A percentile compares a stretch with the other conserved stretches of the same genome.
Conservation (phyloP, 345 rosid genomes). For the Murraya paniculata region DNA sequence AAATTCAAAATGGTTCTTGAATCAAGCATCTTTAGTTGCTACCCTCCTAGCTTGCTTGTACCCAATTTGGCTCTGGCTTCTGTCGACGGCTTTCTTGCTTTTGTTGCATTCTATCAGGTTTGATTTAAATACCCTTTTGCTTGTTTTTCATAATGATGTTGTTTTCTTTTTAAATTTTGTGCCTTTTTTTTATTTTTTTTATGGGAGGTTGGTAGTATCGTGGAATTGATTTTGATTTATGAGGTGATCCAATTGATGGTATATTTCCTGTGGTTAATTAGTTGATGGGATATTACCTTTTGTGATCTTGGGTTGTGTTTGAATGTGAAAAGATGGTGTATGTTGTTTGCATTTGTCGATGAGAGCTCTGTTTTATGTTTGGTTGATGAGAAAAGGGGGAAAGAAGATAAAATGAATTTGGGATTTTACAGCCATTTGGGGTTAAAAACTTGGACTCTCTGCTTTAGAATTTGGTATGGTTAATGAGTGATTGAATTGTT, state of each 20-base stretch:
- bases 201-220: neutral
- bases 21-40: conserved; percentile 18
- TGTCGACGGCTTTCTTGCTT: conserved; percentile 32
- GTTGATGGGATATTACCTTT: neutral
- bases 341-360: neutral
- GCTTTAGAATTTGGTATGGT: neutral
- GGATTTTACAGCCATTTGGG: neutral
- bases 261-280: neutral
- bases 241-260: neutral
- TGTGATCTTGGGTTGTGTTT: neutral
- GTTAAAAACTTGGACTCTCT: neutral
- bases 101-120: conserved; percentile 44
- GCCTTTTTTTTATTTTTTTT: no score
- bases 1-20: conserved; percentile 3
- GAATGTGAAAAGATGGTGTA: neutral
- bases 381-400: neutral
- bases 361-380: neutral
- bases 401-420: neutral
- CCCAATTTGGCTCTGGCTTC: conserved; percentile 30
- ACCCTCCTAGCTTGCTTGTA: conserved; percentile 25
- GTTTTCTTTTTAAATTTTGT: neutral
- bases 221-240: neutral
- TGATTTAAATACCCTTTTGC: neutral
- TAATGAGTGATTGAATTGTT: neutral
- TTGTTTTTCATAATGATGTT: neutral